Base-by-base conservation (phyloP, 179 eudicot species). In the Spinacia oleracea region DNA sequence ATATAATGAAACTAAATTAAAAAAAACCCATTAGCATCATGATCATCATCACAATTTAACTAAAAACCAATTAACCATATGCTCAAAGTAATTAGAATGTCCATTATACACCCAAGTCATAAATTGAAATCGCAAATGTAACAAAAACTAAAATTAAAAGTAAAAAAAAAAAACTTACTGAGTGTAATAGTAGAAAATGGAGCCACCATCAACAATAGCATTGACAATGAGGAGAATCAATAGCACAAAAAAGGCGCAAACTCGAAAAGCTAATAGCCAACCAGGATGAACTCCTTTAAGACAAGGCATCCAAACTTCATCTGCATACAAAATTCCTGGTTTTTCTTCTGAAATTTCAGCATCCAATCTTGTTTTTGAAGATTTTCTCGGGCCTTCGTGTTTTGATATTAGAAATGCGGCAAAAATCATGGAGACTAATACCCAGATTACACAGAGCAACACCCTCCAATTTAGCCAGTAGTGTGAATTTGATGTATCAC, bases 401-500 rank as follows among this genome's bases (percentile, higher is more conserved):
- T 78, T 93, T 65, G 87, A 86, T 79, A 93, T 89, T 0, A 93
- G 70, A 70, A 81, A 73, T 14, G 85, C 85, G 27, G 96, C 84
- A 48, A 86, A 77, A 72, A 87, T 80, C 83, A 89, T 79, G 10
- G 93, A 86, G 8, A 83, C 12, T 31, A 91, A 78, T 20, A 94
- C 72, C 88, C 90, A 90, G 32, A 85, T 31, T 60, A 86, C 84
- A 83, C 96, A 89, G 6, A 88, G 51, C 21, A 85, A 55, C 60
- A 90, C 81, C 77, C 96, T 89, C 98, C 98, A 94, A 74, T 93
- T 94, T 29, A 94, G 80, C 98, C 98, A 94, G 80, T 93, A 93
- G 60, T 84, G 86, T 66, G 91, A 70, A 65, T 81, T 77, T 23
- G 94, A 83, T 58, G 98, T 88, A 63, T 90, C 85, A 0, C 80